These are phyloP conservation scores for Pseudogymnoascus sp. DNA, from an alignment of 2,329 filamentous ascomycete genomes.

Conservation along the genomic window DNA sequence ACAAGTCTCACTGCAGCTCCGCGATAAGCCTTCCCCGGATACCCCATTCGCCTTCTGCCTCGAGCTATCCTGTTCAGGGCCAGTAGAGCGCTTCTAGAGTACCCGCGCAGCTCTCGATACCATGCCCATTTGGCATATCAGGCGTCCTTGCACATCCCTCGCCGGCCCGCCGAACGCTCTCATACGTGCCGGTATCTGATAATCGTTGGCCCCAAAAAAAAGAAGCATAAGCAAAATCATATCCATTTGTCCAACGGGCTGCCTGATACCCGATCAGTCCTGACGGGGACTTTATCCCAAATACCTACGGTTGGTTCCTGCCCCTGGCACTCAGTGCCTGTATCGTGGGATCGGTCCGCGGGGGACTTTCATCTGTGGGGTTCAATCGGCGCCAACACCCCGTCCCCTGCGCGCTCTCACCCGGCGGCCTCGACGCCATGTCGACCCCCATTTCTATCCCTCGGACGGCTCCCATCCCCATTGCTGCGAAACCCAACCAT, in stretches of 20 bases:
- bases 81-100: constrained; percentile 7
- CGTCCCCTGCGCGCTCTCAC: constrained; percentile 7
- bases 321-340: neutral
- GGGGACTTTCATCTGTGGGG: constrained; percentile 1
- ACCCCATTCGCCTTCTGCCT: constrained; percentile 6
- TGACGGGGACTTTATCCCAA: neutral
- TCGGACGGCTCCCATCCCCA: constrained; percentile 57
- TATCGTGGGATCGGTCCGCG: constrained; percentile 3
- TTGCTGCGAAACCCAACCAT: constrained; percentile 50
- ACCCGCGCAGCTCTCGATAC: constrained; percentile 2
- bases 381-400: constrained; percentile 2
- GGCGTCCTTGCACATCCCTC: neutral
- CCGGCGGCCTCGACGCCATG: constrained; percentile 32
- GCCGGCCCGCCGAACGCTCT: constrained; percentile 1
- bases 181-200: constrained; percentile 6
- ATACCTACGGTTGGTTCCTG: constrained; percentile 3
- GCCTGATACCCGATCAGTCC: neutral
- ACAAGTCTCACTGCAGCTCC: constrained; percentile 1
- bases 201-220: neutral
- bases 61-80: constrained; percentile 4
- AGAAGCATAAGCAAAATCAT: neutral
- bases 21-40: constrained; percentile 3
- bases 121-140: constrained; percentile 7
- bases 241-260: constrained; percentile 3
- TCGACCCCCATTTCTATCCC: constrained; percentile 45